These are phyloP conservation scores for Lachnellula occidentalis DNA, from an alignment of 2,329 filamentous ascomycete genomes.

Conservation along the genomic window DNA sequence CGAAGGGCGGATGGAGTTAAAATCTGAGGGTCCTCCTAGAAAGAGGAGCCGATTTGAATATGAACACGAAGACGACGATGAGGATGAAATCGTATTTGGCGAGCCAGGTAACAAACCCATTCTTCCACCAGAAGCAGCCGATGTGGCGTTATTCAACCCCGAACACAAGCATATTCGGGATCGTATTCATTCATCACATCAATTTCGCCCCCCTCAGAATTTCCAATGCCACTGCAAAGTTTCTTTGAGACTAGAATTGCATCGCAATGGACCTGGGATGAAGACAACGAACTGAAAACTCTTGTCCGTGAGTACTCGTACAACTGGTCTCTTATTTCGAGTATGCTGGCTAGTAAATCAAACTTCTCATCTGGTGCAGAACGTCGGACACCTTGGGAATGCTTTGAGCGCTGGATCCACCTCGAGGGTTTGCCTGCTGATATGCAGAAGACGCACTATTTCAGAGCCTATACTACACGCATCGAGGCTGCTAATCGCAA, in stretches of 20 bases:
- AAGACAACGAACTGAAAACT: conserved; percentile 83
- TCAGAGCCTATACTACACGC: conserved; percentile 63
- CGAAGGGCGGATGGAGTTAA: conserved; percentile 70
- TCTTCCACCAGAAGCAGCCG: conserved; percentile 62
- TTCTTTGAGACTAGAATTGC: conserved; percentile 86
- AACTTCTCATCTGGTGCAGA: conserved; percentile 80
- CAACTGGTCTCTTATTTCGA: conserved; percentile 94
- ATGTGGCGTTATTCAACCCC: conserved; percentile 82
- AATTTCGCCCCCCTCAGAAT: conserved; percentile 92
- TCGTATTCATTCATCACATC: conserved; percentile 81
- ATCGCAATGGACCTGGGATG: conserved; percentile 85
- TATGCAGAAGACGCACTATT: conserved; percentile 94
- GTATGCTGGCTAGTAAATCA: conserved; percentile 68
- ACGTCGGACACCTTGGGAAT: conserved; percentile 93
- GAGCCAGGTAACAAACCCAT: conserved; percentile 32
- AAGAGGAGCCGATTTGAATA: conserved; percentile 85
- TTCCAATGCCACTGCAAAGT: conserved; percentile 79
- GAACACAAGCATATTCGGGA: conserved; percentile 88
- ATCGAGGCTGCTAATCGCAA: conserved; percentile 55
- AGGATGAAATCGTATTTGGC: conserved; percentile 41
- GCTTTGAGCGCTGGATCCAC: conserved; percentile 93
- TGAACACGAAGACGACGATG: conserved; percentile 63
- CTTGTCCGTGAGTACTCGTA: conserved; percentile 91
- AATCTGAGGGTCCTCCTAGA: conserved; percentile 56
- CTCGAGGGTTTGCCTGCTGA: conserved; percentile 86